Evolutionary conservation across 2,329 filamentous ascomycete species (phyloP).

Genomic region (Fusarium nematophilum): DNA sequence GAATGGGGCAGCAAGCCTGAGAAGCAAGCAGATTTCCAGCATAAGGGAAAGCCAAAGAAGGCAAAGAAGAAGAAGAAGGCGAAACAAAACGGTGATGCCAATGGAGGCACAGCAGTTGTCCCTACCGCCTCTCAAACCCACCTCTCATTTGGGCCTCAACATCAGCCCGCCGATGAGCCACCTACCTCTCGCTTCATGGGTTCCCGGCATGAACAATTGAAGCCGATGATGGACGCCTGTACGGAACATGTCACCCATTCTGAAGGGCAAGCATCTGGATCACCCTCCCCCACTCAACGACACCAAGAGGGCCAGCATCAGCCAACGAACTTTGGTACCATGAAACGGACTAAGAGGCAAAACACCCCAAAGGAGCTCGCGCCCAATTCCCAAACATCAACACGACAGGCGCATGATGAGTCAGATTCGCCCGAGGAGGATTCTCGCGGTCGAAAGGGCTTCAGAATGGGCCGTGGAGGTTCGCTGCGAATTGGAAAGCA

Average conservation of each 20-base stretch:
- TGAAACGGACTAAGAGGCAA: slow-evolving; percentile 34
- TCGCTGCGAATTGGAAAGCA: slow-evolving; percentile 49
- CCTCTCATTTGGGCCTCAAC: neutral
- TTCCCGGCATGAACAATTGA: neutral
- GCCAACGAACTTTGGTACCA: slow-evolving; percentile 1
- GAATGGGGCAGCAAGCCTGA: neutral
- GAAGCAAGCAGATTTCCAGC: slow-evolving; percentile 2
- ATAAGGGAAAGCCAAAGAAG: slow-evolving; percentile 29
- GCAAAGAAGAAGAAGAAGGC: slow-evolving; percentile 42
- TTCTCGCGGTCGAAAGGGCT: slow-evolving; percentile 33
- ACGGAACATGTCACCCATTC: neutral
- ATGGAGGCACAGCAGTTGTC: neutral
- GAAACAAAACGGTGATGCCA: slow-evolving; percentile 17
- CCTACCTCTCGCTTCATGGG: neutral
- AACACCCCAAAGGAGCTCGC: neutral
- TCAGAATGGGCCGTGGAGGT: slow-evolving; percentile 46
- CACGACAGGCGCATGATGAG: slow-evolving; percentile 9
- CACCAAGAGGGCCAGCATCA: slow-evolving; percentile 23
- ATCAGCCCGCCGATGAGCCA: neutral
- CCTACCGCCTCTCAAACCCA: neutral
- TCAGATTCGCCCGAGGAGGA: slow-evolving; percentile 19
- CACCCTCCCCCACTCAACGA: slow-evolving; percentile 23
- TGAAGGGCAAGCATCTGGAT: neutral
- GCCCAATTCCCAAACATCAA: neutral
- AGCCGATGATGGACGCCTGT: neutral